Base-by-base conservation (phyloP, 306 rosid genomes). In the Abrus precatorius region DNA sequence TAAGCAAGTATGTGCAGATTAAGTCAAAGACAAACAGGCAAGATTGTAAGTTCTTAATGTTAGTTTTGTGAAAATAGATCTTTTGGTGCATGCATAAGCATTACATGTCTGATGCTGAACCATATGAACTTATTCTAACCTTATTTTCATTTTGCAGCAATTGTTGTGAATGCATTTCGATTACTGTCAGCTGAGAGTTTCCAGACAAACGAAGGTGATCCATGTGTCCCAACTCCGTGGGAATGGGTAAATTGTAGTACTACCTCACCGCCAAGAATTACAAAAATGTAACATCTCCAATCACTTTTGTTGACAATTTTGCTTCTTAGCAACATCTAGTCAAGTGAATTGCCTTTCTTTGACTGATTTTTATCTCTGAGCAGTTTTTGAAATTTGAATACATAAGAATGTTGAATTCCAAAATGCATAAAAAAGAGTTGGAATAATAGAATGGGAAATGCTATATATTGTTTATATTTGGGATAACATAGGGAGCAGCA, bases 1-100 rank as follows among this genome's bases (percentile, higher is more conserved):
- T 93, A 59, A 85, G 94, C 73, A 91, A 85, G 82, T 91, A 93
- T 75, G 88, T 88, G 36, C 86, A 68, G 75, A 80, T 80, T 65
- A 81, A 75, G 74, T 45, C 74, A 5, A 90, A 89, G 93, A 94
- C 95, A 0, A 86, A 82, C 69, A 50, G 52, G 80, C 88, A 81
- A 86, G 97, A 94, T 74, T 67, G 98, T 94, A 86, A 87, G 89
- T 79, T 49, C 60, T 43, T 74, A 48, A 71, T 63, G 74, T 64
- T 80, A 57, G 48, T 47, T 44, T 44, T 57, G 69, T 20, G 63
- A 69, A 40, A 32, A 30, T 12, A 7, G 29, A 57, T 61, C 48
- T 63, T 56, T 69, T 77, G 80, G 53, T 47, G 13, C 44, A 54
- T 53, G 28, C 67, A 40, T 75, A 12, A 4, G 4, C 1, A 69